Evolutionary conservation across 371 early-diverging fungal genomes (phyloP), one percentile per base, ranked within the genome.

Genomic region (Zychaea mexicana): DNA sequence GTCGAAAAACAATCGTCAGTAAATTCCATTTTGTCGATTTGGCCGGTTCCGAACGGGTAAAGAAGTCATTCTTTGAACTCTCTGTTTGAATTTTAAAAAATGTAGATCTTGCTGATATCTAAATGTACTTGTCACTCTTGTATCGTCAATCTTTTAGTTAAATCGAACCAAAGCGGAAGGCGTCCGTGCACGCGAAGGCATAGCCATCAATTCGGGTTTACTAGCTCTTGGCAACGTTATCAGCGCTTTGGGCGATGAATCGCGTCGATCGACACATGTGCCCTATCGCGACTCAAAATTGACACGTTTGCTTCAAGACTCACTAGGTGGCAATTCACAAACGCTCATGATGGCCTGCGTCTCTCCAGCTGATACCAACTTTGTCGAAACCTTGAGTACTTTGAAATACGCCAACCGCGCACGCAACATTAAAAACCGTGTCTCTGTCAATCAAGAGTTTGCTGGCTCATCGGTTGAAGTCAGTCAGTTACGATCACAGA

Each of bases 221-320:
- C 80, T 98, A 46, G 96, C 97, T 1, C 86, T 99, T 13, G 99
- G 99, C 55, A 99, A 99, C 73, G 99, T 99, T 13, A 99, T 99
- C 39, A 92, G 92, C 36, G 99, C 99, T 1, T 85, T 99, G 13
- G 93, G 92, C 38, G 97, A 97, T 65, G 88, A 93, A 66, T 71
- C 88, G 3, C 76, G 90, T 61, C 84, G 72, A 57, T 73, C 83
- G 0, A 70, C 81, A 0, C 90, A 92, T 62, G 88, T 99, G 17
- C 99, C 99, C 8, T 99, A 94, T 70, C 89, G 99, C 71, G 79
- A 99, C 71, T 92, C 93, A 13, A 99, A 99, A 77, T 85, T 99
- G 30, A 99, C 99, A 0, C 87, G 85, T 28, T 79, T 99, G 57
- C 83, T 99, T 55, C 94, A 98, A 78, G 94, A 95, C 70, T 94